Percentiles rank a stretch among this genome's conserved stretches.
phyloP scores from a whole-genome alignment of 345 rosid genomes.

The Dipteronia sinensis region DNA sequence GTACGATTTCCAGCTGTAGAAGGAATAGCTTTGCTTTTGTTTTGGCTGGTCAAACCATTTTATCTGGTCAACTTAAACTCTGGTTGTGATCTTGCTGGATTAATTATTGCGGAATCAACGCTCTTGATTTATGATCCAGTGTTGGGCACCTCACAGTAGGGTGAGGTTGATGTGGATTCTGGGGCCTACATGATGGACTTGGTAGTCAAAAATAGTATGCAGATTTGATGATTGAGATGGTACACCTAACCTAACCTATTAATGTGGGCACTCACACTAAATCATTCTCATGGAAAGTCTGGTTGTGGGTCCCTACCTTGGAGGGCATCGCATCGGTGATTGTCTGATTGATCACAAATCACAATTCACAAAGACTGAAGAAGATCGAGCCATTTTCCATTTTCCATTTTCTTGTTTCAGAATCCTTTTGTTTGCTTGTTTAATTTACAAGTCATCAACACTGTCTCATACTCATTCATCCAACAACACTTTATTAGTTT shows the following conservation, averaged over 20 bases:
- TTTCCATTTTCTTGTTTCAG: background rate
- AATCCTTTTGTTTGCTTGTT: background rate
- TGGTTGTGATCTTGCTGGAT: constrained; percentile 39
- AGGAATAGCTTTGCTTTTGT: background rate
- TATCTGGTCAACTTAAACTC: constrained; percentile 36
- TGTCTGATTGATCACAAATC: too few species aligned
- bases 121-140: constrained; percentile 20
- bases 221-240: constrained; percentile 38
- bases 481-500: too few species aligned
- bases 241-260: constrained; percentile 45
- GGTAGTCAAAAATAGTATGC: constrained; percentile 18
- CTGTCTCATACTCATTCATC: too few species aligned
- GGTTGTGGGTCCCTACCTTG: background rate
- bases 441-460: background rate
- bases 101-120: constrained; percentile 32
- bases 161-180: background rate
- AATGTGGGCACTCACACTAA: constrained; percentile 31
- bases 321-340: background rate
- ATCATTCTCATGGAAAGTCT: constrained; percentile 31
- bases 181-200: constrained; percentile 28
- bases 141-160: background rate
- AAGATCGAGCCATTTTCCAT: background rate
- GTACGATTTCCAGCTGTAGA: constrained; percentile 52
- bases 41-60: constrained; percentile 33
- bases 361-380: too few species aligned